These are phyloP conservation scores for Jatropha podagrica DNA, from an alignment of 441 rosid genomes.

Conservation along the genomic window DNA sequence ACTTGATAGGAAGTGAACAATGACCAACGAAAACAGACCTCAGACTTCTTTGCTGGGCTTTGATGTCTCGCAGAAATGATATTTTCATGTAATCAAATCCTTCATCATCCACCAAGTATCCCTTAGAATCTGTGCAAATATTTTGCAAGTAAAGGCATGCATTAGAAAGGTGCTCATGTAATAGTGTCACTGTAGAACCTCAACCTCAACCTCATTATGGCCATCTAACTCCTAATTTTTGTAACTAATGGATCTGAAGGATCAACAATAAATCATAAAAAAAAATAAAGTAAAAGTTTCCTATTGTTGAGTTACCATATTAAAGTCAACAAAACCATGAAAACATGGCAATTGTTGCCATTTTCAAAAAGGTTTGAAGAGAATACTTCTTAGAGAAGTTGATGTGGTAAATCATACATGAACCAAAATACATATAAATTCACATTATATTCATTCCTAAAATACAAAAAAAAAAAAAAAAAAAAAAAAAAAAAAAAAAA, in stretches of 20 bases:
- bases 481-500: too few species aligned
- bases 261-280: neutral
- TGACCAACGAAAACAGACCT: conserved; percentile 44
- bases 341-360: neutral
- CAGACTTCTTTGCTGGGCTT: conserved; percentile 95
- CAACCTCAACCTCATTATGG: conserved; percentile 2
- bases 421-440: neutral
- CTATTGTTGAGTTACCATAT: neutral
- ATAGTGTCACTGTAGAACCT: neutral
- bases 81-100: conserved; percentile 97
- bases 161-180: neutral
- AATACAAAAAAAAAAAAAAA: neutral
- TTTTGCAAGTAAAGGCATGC: conserved; percentile 20
- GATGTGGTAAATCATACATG: neutral
- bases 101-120: conserved; percentile 96
- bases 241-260: conserved; percentile 4
- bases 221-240: neutral
- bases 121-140: conserved; percentile 75
- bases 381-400: neutral
- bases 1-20: neutral
- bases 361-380: neutral
- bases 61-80: conserved; percentile 89
- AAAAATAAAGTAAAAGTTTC: neutral
- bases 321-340: neutral
- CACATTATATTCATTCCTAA: conserved; percentile 2